Base-by-base conservation (phyloP, 1,284 basidiomycete species). In the Ganoderma meredithae region DNA sequence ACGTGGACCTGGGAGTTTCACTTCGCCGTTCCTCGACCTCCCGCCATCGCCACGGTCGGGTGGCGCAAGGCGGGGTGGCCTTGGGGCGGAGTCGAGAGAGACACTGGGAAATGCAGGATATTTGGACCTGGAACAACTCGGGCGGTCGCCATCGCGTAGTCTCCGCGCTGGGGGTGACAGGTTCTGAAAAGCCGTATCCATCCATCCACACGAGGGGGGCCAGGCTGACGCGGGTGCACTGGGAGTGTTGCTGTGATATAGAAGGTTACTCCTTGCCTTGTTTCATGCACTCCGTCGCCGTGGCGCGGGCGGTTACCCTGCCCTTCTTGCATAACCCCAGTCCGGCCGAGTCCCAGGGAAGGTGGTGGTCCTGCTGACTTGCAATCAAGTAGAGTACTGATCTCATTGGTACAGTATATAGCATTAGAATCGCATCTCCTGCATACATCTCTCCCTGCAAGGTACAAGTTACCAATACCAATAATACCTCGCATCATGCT, bases 31-130 rank as follows among this genome's bases (percentile, higher is more conserved):
- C 61, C 62, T 69, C 39, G 62, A 69, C 66, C 44, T 63, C 10
- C 70, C 68, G 65, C 66, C 72, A 15, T 71, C 71, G n/a, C 68
- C 70, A 39, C 60, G 68, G 22, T 62, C 65, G 47, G 47, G 22
- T 49, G 56, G 22, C 1, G n/a, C 22, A 60, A 44, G 67, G 63
- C 55, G 55, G 61, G 49, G 59, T 43, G 64, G 60, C 36, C 7
- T 9, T 44, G 44, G n/a, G 60, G 41, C 62, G 44, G 63, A 64
- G 58, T 39, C 65, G 60, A 63, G 72, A 33, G 75, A 75, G 25
- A 67, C 63, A 25, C 62, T 77, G 19, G 76, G 76, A 10, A 77
- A 77, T 44, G 75, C 76, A 40, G 77, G 75, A 2, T 76, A 75
- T 63, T 68, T 72, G 27, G 74, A 73, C 10, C 66, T 67, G 43